Evolutionary conservation across 2,329 filamentous ascomycete genomes (phyloP), one percentile per base, ranked within the genome.

Genomic region (Trichoderma brevicompactum): DNA sequence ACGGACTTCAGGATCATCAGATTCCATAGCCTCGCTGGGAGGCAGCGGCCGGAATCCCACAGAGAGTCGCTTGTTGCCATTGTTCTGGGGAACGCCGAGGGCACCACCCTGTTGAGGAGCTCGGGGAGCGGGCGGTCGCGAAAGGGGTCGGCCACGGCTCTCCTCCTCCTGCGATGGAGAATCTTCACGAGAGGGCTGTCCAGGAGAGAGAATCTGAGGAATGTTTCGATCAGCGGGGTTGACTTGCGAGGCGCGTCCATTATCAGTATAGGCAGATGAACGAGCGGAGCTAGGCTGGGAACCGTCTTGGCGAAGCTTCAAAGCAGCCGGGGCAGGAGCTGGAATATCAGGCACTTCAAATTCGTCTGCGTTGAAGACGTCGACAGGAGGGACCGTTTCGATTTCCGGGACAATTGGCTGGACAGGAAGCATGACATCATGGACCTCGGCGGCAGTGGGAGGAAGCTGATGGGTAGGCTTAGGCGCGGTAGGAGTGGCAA

Each of bases 1-100:
- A 72, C 95, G 88, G 73, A 94, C 89, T 77, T 98, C 95, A 0
- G 95, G 93, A 75, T 97, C 94, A 74, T 98, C 95, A 3, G 89
- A 87, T 49, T 89, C 87, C 36, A 83, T 84, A 63, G 92, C 87
- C 69, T 96, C 91, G 73, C 94, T 89, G 41, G 93, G 92, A 5
- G 95, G 95, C 68, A 99, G 83, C 23, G 95, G 95, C 15, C 95
- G 90, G 77, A 96, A 85, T 34, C 88, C 87, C 52, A 90, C 85
- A 1, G 88, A 91, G n/a, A 90, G 76, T 65, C 88, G 82, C 68
- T 84, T 84, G 71, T 79, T 81, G 66, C 85, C 79, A 66, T 82
- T 79, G 67, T 82, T 79, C 15, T 80, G 79, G 1, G 87, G 87
- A 53, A 89, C 82, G 58, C 80, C 82, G 7, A 90, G 79, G 1